phyloP scores from a whole-genome alignment of 495 filamentous ascomycete species.

The Pyronema omphalodes region DNA sequence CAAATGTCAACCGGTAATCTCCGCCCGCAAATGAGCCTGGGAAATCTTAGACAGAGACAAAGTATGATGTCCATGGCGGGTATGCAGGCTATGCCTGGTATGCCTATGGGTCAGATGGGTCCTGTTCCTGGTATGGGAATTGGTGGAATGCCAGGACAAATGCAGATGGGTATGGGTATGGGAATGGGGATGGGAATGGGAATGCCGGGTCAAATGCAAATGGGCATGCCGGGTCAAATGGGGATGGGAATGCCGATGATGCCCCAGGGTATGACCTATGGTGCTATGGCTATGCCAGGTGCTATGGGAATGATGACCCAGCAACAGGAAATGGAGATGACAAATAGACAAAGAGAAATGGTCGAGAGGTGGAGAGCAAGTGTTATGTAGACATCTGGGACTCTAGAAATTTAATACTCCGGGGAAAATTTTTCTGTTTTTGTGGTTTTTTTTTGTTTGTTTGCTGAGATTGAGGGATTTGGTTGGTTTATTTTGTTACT shows the following conservation, averaged over 20 bases:
- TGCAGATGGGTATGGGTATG: conserved; percentile 10
- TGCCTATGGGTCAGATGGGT: conserved; percentile 6
- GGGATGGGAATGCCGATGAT: conserved; percentile 8
- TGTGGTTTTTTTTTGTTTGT: too few relatives aligned
- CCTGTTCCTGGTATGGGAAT: conserved; percentile 15
- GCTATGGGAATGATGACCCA: conserved; percentile 23
- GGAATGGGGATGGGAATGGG: conserved; percentile 18
- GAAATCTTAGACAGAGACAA: conserved; percentile 16
- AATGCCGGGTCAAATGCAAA: conserved; percentile 18
- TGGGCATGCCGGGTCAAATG: conserved; percentile 10
- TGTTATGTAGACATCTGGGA: conserved; percentile 40
- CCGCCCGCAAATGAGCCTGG: conserved; percentile 5
- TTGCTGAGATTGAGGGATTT: too few relatives aligned
- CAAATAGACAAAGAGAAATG: conserved; percentile 49
- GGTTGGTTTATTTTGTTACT: too few relatives aligned
- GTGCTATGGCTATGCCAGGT: conserved; percentile 6
- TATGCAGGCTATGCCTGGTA: conserved; percentile 9
- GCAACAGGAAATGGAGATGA: conserved; percentile 23
- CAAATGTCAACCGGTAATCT: conserved; percentile 12
- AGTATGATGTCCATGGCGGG: conserved; percentile 16
- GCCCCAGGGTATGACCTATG: conserved; percentile 9
- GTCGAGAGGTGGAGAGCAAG: conserved; percentile 87
- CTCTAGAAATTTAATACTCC: too few relatives aligned
- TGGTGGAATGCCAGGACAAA: conserved; percentile 6
- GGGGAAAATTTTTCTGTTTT: too few relatives aligned